phyloP scores from a whole-genome alignment of 208 protist species.

The Leishmania braziliensis region DNA sequence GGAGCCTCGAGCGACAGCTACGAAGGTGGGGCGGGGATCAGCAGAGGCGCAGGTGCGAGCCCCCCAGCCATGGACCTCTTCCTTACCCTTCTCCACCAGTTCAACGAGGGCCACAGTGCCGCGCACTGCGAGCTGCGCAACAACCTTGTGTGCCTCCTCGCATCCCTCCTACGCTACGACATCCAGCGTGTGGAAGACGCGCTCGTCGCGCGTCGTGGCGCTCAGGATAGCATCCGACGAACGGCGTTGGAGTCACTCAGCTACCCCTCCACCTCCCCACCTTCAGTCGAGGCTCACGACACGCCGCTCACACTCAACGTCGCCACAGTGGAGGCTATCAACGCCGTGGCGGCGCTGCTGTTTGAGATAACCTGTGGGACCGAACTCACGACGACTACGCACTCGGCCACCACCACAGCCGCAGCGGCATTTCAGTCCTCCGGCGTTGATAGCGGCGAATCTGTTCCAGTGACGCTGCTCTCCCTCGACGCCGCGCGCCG shows the following conservation, averaged over 20 bases:
- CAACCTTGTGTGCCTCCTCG: conserved; percentile 56
- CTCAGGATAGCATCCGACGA: neutral
- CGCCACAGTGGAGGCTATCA: conserved; percentile 59
- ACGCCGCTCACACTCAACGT: conserved; percentile 27
- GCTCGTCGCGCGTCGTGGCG: conserved; percentile 15
- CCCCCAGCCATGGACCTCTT: conserved; percentile 61
- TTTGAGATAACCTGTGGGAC: conserved; percentile 76
- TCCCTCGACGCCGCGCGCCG: conserved; percentile 35
- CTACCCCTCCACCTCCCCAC: neutral
- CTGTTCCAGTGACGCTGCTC: conserved; percentile 21
- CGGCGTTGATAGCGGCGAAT: neutral
- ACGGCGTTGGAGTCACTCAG: neutral
- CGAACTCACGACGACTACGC: conserved; percentile 38
- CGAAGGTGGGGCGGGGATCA: neutral
- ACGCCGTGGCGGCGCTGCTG: conserved; percentile 50
- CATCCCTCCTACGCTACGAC: conserved; percentile 44
- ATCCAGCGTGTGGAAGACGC: conserved; percentile 22
- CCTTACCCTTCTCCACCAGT: conserved; percentile 51
- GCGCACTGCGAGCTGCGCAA: conserved; percentile 70
- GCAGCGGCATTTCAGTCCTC: conserved; percentile 2
- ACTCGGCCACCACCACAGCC: neutral
- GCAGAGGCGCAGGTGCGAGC: conserved; percentile 6
- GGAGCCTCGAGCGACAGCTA: neutral
- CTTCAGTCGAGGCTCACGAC: neutral
- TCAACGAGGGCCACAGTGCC: conserved; percentile 54